Base-by-base conservation (phyloP, 768 basidiomycete species). In the Suillus clintonianus region DNA sequence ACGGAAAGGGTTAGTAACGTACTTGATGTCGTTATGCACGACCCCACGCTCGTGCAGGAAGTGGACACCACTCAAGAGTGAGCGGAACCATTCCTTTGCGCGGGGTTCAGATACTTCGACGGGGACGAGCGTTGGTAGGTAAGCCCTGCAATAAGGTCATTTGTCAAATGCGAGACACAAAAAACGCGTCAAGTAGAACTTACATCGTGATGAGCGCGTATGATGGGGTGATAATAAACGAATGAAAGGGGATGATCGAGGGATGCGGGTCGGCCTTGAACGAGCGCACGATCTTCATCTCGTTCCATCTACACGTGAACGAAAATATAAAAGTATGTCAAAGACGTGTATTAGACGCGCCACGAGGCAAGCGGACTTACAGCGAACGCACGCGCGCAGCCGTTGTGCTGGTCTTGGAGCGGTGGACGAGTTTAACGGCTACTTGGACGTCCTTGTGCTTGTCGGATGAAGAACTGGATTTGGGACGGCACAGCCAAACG, bases 11-110 rank as follows among this genome's bases (percentile, higher is more conserved):
- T 11, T 3, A 3, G 48, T 36, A 7, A 78, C 89, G 36, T 70
- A 94, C 91, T 96, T 97, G 82, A 97, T 94, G 71, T 97, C 95
- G 74, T 96, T 97, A 74, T 96, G 95, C 0, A 93, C 91, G 43
- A 94, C 88, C 57, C 93, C 92, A 58, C 88, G 89, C 59, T 81
- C 81, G 75, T 97, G 95, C 5, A 97, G 83, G 70, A 93, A 95
- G 66, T 90, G 87, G 41, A 95, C 84, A 3, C 89, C 94, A 14
- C 91, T 92, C 32, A 95, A 82, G 13, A 97, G 87, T 59, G 85
- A 89, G 54, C 82, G 85, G 72, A 95, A 94, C 94, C 94, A 96
- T 65, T 84, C 81, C 59, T 85, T 86, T 15, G 94, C 94, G 68
- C 87, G 86, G 3, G 78, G 68, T 68, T 97, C 95, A 39, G 88